Evolutionary conservation across 2,329 filamentous ascomycete species (phyloP).

Genomic region (Exserohilum rostratum): DNA sequence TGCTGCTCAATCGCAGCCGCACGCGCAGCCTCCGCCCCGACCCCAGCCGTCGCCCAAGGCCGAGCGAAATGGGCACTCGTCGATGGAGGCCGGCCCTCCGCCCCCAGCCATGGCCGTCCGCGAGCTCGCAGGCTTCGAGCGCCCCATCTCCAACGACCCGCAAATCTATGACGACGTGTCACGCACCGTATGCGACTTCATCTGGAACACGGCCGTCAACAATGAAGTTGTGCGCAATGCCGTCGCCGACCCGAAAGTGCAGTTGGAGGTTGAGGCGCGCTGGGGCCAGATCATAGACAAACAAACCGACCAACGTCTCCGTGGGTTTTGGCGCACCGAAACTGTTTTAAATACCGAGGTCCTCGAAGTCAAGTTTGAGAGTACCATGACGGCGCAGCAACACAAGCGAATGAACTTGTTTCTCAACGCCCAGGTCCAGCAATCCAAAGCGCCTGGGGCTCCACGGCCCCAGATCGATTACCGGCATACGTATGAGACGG

Average conservation of each 20-base stretch:
- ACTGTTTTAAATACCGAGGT: conserved; percentile 34
- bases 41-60: conserved; percentile 17
- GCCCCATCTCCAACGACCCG: conserved; percentile 70
- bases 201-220: conserved; percentile 73
- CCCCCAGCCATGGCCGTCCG: conserved; percentile 11
- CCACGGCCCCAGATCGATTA: conserved; percentile 73
- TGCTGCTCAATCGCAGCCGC: conserved; percentile 20
- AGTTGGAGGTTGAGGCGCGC: conserved; percentile 94
- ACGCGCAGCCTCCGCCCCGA: conserved; percentile 22
- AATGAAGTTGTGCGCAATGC: conserved; percentile 63
- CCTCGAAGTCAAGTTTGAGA: conserved; percentile 67
- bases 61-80: conserved; percentile 28
- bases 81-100: conserved; percentile 12
- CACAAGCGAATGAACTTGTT: conserved; percentile 85
- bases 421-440: conserved; percentile 71
- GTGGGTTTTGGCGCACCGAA: conserved; percentile 70
- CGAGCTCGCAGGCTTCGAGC: conserved; percentile 52
- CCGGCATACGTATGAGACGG: conserved; percentile 79
- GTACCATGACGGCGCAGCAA: conserved; percentile 91
- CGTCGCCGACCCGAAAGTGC: conserved; percentile 64
- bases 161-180: conserved; percentile 74
- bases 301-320: conserved; percentile 70
- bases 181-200: conserved; percentile 79
- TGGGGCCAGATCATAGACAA: conserved; percentile 78
- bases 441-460: conserved; percentile 52